A percentile compares a stretch with the other conserved stretches of the same genome.
Conservation (phyloP, 1,284 basidiomycete genomes). For the Paramarasmius palmivorus region DNA sequence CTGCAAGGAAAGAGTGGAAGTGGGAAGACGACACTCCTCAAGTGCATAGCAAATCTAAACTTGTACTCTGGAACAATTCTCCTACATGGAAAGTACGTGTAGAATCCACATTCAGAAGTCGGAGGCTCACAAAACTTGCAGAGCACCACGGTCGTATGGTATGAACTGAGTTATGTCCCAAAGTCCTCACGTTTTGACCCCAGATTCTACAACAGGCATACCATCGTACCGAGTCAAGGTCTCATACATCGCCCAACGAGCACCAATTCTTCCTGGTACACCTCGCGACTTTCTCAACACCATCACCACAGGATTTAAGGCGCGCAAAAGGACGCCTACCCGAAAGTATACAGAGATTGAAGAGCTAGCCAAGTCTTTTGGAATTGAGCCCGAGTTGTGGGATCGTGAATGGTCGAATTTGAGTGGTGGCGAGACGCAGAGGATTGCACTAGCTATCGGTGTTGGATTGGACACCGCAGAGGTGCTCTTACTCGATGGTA, state of each 20-base stretch:
- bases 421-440: constrained; percentile 83
- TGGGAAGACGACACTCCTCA: constrained; percentile 81
- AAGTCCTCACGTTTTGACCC: neutral
- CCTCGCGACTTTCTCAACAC: constrained; percentile 71
- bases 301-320: constrained; percentile 50
- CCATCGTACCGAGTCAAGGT: constrained; percentile 77
- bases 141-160: constrained; percentile 59
- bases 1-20: constrained; percentile 75
- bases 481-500: constrained; percentile 82
- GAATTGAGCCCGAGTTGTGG: constrained; percentile 70
- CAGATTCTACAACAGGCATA: constrained; percentile 49
- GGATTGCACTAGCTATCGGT: constrained; percentile 76
- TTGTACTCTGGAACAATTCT: constrained; percentile 68
- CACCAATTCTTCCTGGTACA: constrained; percentile 79
- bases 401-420: constrained; percentile 74
- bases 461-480: constrained; percentile 75
- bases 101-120: constrained; percentile 1
- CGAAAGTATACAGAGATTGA: constrained; percentile 16
- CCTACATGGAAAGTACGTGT: constrained; percentile 61
- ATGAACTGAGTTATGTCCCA: constrained; percentile 2
- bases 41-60: constrained; percentile 80
- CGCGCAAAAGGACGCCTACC: constrained; percentile 38
- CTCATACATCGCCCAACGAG: constrained; percentile 83
- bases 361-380: constrained; percentile 67
- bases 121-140: constrained; percentile 23